Evolutionary conservation across 805 yeast species (phyloP).

Genomic region (Candida suzukii): DNA sequence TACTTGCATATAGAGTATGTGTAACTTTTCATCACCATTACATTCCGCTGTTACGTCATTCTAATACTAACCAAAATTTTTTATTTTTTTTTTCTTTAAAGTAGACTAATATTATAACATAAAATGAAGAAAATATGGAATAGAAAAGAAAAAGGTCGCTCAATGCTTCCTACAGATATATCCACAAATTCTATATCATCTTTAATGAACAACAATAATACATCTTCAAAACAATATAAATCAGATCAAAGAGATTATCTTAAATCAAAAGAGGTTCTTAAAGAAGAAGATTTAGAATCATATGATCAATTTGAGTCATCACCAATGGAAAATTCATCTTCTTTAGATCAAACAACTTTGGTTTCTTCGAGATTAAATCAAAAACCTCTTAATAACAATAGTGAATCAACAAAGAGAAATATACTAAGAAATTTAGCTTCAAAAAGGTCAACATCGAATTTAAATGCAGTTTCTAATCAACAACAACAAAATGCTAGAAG

Average conservation of each 20-base stretch:
- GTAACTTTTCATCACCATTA: no score
- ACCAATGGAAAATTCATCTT: background rate
- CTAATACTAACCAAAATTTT: background rate
- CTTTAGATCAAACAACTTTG: constrained; percentile 1
- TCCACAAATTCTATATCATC: constrained; percentile 4
- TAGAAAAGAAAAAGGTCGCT: constrained; percentile 16
- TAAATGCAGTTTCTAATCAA: background rate
- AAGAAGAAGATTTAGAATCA: constrained; percentile 3
- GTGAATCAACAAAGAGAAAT: background rate
- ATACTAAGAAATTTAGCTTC: background rate
- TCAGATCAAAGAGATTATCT: background rate
- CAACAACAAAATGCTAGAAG: background rate
- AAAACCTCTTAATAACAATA: background rate
- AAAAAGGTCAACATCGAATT: background rate
- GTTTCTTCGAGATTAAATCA: background rate
- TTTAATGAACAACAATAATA: background rate
- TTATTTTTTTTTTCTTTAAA: background rate
- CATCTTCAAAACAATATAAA: background rate
- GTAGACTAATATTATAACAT: background rate
- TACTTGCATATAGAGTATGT: no score
- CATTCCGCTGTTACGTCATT: no score
- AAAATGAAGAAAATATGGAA: constrained; percentile 27
- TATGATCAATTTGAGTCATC: constrained; percentile 5
- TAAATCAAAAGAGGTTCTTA: background rate
- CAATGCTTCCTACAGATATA: background rate